phyloP scores from a whole-genome alignment of 1,284 basidiomycete species.

The Lentinula novae-zelandiae region DNA sequence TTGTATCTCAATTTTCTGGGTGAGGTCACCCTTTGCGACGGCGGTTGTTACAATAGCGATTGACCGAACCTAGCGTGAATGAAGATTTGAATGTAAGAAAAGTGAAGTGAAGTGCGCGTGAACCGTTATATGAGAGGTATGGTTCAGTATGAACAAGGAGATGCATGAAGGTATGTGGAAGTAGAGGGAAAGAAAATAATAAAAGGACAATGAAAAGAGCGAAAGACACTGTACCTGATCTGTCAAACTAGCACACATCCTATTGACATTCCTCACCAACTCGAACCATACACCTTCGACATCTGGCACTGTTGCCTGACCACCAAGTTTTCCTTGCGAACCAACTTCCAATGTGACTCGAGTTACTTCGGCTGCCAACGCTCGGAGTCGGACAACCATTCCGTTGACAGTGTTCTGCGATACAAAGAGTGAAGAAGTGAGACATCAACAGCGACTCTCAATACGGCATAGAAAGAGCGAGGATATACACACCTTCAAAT shows the following conservation, averaged over 20 bases:
- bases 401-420: constrained; percentile 87
- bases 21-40: constrained; percentile 86
- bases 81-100: no score
- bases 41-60: constrained; percentile 93
- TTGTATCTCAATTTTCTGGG: constrained; percentile 85
- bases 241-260: constrained; percentile 91
- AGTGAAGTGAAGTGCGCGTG: no score
- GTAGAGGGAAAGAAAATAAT: background rate
- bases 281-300: constrained; percentile 96
- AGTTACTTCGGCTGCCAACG: constrained; percentile 94
- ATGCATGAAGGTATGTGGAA: background rate
- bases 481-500: background rate
- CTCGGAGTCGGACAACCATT: constrained; percentile 78
- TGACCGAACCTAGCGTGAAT: constrained; percentile 74
- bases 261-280: constrained; percentile 87
- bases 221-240: constrained; percentile 71
- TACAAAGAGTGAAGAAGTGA: constrained; percentile 36
- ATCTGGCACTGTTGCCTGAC: constrained; percentile 88
- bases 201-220: background rate
- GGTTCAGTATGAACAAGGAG: no score
- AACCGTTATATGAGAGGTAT: no score
- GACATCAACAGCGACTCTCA: background rate
- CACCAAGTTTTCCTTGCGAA: constrained; percentile 78
- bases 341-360: constrained; percentile 92
- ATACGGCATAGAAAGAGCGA: background rate